Evolutionary conservation across 192 early-diverging fungal species (phyloP), one percentile per base, ranked within the genome.

Genomic region (Geranomyces michiganensis): DNA sequence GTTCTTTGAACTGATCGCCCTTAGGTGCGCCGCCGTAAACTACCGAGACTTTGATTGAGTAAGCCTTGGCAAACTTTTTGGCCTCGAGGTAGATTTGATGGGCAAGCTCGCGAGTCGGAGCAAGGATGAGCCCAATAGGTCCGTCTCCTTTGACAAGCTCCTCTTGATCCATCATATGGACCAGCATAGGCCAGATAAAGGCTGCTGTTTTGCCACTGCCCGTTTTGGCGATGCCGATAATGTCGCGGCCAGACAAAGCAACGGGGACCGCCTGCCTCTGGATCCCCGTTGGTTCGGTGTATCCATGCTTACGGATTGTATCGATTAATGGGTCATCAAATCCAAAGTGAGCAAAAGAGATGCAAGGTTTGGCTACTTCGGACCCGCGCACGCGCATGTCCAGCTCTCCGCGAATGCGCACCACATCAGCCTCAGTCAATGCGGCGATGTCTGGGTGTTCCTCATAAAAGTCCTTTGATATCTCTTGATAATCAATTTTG

Each of bases 121-220:
- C 91, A 21, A 92, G 77, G 0, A 94, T 78, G 22, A 94, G 74
- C 0, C 91, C 93, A 55, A 93, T 92, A 0, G 93, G 92, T 0
- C 93, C 93, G 70, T 93, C 93, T 0, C 90, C 90, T 70, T 80
- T 78, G 24, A 85, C 81, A 0, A 93, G 77, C 56, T 92, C 90
- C 15, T 75, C 79, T 68, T 94, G 93, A 71, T 93, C 92, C 90
- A 93, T 92, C 43, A 93, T 90, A 64, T 94, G 93, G 31, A 90
- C 81, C 51, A 93, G 67, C 92, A 94, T 91, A 5, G 93, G 93
- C 79, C 89, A 78, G 7, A 94, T 67, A 72, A 92, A 94, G 0
- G 93, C 91, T 0, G 91, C 91, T 0, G 93, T 94, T 72, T 94
- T 94, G 43, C 93, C 93, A 13, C 90, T 91, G 22, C 93, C 93